A percentile compares a stretch with the other conserved stretches of the same genome.
Conservation (phyloP, 2,329 filamentous ascomycete species). For the Microdochium bolleyi region DNA sequence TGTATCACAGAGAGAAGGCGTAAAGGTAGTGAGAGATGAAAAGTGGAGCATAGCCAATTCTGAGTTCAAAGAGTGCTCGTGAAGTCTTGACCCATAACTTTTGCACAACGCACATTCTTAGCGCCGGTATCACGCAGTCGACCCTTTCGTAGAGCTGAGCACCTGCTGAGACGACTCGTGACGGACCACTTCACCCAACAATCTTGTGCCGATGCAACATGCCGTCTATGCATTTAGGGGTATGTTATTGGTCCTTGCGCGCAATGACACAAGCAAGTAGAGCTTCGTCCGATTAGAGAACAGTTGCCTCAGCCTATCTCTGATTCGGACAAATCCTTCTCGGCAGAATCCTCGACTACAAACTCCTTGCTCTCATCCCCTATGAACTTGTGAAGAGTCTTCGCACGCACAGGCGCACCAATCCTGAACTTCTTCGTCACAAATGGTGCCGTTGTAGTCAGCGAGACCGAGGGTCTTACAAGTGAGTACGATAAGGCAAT, state of each 20-base stretch:
- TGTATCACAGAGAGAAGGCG: background rate
- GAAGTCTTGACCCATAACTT: background rate
- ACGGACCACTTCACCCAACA: background rate
- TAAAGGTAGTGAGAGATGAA: background rate
- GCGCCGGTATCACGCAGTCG: background rate
- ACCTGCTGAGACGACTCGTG: background rate
- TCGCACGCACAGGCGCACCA: background rate
- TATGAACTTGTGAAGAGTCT: background rate
- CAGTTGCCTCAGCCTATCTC: background rate
- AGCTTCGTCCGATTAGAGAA: background rate
- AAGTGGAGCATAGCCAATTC: background rate
- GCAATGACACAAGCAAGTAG: background rate
- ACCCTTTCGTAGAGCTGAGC: background rate
- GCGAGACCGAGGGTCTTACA: background rate
- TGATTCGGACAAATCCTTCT: background rate
- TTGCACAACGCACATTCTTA: background rate
- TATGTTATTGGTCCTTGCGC: background rate
- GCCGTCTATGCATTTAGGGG: background rate
- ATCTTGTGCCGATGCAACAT: background rate
- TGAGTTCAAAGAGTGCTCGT: background rate
- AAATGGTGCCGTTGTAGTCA: background rate
- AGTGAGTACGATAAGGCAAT: background rate
- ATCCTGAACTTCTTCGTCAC: background rate
- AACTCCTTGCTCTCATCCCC: background rate
- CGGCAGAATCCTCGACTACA: background rate